Conservation (phyloP, 1,139 yeast species). For the Zygoascus hellenicus region DNA sequence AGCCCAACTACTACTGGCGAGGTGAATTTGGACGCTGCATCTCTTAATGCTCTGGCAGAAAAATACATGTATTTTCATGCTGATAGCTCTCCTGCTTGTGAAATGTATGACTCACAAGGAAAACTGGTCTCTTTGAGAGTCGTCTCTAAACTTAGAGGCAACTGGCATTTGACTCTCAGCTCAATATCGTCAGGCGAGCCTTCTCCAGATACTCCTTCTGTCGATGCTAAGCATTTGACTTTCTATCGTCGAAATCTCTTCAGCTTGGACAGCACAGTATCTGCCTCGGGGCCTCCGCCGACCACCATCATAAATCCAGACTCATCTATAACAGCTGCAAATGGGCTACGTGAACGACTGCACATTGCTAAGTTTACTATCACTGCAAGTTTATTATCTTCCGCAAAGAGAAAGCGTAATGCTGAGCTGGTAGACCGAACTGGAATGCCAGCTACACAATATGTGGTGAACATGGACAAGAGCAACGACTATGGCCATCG, state of each 20-base stretch:
- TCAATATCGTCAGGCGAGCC: background rate
- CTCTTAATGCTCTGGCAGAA: slow-evolving; percentile 1
- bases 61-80: slow-evolving; percentile 4
- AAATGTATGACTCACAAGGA: slow-evolving; percentile 7
- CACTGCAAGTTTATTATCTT: slow-evolving; percentile 10
- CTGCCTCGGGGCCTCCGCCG: slow-evolving; percentile 1
- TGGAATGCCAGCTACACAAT: slow-evolving; percentile 8
- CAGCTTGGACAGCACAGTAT: slow-evolving; percentile 24
- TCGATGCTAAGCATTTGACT: slow-evolving; percentile 19
- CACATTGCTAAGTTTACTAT: slow-evolving; percentile 8
- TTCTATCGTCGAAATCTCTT: slow-evolving; percentile 31
- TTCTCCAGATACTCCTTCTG: background rate
- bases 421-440: slow-evolving; percentile 9
- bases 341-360: slow-evolving; percentile 1
- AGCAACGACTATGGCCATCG: background rate
- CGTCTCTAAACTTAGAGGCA: slow-evolving; percentile 8
- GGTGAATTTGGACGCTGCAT: slow-evolving; percentile 1
- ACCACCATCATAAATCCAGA: slow-evolving; percentile 2
- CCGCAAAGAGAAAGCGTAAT: slow-evolving; percentile 7
- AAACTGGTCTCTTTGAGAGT: slow-evolving; percentile 9
- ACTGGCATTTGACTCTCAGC: slow-evolving; percentile 10
- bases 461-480: background rate
- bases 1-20: slow-evolving; percentile 1
- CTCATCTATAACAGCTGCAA: background rate
- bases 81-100: slow-evolving; percentile 1